Percentiles rank a stretch among this genome's conserved stretches.
phyloP scores from a whole-genome alignment of 495 filamentous ascomycete species.

The Melanomma pulvis-pyrius region DNA sequence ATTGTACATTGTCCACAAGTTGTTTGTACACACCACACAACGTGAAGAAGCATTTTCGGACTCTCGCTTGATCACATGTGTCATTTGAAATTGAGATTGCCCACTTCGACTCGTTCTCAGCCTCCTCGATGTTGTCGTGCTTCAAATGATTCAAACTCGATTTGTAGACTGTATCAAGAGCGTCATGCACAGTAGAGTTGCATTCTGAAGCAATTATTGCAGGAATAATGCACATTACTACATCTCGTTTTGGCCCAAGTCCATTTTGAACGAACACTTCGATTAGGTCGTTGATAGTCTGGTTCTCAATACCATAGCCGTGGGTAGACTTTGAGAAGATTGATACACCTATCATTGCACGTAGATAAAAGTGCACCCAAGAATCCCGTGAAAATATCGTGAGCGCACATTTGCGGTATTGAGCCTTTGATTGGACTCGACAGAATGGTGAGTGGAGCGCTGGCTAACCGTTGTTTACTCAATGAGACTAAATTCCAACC shows the following conservation, averaged over 20 bases:
- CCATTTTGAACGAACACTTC: background rate
- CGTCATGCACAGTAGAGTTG: background rate
- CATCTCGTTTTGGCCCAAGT: background rate
- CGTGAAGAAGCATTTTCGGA: too few species aligned
- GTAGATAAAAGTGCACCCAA: background rate
- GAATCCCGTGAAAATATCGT: background rate
- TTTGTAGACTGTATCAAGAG: background rate
- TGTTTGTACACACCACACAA: too few species aligned
- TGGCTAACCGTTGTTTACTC: background rate
- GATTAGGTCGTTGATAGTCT: background rate
- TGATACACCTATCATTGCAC: background rate
- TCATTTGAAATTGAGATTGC: constrained; percentile 9
- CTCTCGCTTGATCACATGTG: too few species aligned
- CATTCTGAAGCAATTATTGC: background rate
- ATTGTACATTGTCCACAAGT: too few species aligned
- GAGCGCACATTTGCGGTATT: background rate
- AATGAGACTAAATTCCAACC: background rate
- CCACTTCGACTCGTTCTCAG: background rate
- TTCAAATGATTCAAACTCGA: background rate
- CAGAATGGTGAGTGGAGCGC: background rate
- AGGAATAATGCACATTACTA: background rate
- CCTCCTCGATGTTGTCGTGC: background rate
- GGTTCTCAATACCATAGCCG: background rate
- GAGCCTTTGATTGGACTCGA: background rate
- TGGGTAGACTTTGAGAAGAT: background rate